Percentiles rank a stretch among this genome's conserved stretches.
phyloP scores from a whole-genome alignment of 192 early-diverging fungal genomes.

The Coemansia sp. region DNA sequence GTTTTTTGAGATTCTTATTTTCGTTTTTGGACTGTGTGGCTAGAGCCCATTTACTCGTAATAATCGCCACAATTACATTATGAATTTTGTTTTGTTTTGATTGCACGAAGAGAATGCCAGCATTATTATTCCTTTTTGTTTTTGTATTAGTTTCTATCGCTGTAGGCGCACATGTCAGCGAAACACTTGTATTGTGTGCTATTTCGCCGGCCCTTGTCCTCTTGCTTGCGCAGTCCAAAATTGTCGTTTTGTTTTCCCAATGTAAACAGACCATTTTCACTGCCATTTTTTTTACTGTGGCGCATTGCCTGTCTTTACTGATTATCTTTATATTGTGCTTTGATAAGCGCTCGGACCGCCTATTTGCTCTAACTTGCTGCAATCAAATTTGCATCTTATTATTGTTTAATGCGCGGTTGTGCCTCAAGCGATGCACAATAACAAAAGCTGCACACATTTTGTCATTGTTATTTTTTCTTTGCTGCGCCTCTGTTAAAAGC shows the following conservation, averaged over 20 bases:
- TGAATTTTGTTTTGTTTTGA: not conserved
- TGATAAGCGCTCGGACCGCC: not conserved
- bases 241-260: not conserved
- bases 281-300: not conserved
- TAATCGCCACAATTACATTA: not conserved
- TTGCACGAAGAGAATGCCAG: not conserved
- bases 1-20: not conserved
- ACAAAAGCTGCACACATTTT: not conserved
- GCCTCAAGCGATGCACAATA: not conserved
- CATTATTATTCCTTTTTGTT: not conserved
- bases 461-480: not conserved
- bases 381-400: not conserved
- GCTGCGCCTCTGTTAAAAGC: not conserved
- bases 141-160: not conserved
- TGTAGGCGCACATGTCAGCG: not conserved
- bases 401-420: not conserved
- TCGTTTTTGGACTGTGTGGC: not conserved
- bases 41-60: constrained; percentile 1
- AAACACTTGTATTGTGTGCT: not conserved
- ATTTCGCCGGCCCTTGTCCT: not conserved
- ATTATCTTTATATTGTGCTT: not conserved
- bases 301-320: not conserved
- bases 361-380: not conserved
- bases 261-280: not conserved
- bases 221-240: not conserved